Evolutionary conservation across 768 basidiomycete species (phyloP).

Genomic region (Chalciporus piperatus): DNA sequence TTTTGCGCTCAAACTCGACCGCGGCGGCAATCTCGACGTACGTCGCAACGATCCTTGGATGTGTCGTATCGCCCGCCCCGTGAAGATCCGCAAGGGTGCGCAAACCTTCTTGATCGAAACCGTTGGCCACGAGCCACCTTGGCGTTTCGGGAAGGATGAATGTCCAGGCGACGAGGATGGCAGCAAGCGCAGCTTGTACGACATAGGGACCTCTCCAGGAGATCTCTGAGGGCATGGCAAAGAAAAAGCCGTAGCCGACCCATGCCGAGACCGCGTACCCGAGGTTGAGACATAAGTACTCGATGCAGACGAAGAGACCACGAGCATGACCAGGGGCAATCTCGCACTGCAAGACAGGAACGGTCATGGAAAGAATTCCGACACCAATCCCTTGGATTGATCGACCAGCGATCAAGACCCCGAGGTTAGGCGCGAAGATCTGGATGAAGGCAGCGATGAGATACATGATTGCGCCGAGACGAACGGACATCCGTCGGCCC

Average conservation of each 20-base stretch:
- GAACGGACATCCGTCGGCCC: constrained; percentile 49
- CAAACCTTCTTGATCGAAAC: constrained; percentile 48
- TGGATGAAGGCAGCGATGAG: constrained; percentile 49
- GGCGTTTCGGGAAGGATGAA: constrained; percentile 51
- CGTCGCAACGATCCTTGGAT: constrained; percentile 41
- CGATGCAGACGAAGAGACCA: constrained; percentile 53
- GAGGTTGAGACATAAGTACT: constrained; percentile 49
- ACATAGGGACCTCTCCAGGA: constrained; percentile 58
- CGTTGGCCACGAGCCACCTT: constrained; percentile 54
- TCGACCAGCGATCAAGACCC: constrained; percentile 39
- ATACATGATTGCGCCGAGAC: constrained; percentile 49
- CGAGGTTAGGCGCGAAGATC: constrained; percentile 46
- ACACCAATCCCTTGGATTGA: constrained; percentile 49
- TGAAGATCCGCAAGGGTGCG: constrained; percentile 57
- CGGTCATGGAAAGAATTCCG: constrained; percentile 50
- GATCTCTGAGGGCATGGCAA: constrained; percentile 42
- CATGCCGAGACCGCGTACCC: constrained; percentile 50
- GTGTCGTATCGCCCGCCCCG: constrained; percentile 44
- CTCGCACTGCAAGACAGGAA: constrained; percentile 48
- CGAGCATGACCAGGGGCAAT: constrained; percentile 47
- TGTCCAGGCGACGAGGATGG: constrained; percentile 45
- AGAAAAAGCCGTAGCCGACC: constrained; percentile 51
- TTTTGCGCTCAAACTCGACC: constrained; percentile 37
- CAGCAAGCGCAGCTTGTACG: constrained; percentile 49
- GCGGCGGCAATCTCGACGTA: constrained; percentile 42